Evolutionary conservation across 768 basidiomycete species (phyloP).

Genomic region (Termitomyces sp.): DNA sequence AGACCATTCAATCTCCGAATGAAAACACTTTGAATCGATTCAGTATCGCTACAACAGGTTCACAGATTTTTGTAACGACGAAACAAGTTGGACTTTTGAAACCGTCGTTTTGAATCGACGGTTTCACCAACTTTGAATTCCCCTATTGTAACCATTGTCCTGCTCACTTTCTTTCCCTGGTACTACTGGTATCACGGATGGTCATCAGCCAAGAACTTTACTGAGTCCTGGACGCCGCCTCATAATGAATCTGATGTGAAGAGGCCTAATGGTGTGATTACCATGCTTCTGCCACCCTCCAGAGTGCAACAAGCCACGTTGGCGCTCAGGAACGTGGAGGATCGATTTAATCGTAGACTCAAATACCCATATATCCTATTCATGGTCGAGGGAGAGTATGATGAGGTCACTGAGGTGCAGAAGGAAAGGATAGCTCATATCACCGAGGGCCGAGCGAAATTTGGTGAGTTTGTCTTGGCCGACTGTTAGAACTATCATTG

Average conservation of each 20-base stretch:
- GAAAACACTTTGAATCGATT: too few species aligned
- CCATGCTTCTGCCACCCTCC: conserved; percentile 26
- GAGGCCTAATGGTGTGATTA: conserved; percentile 26
- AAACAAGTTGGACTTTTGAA: too few species aligned
- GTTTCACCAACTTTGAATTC: too few species aligned
- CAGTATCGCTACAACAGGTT: too few species aligned
- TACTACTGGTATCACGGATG: background rate
- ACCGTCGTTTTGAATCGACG: too few species aligned
- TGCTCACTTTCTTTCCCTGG: conserved; percentile 7
- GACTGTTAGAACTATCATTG: conserved; percentile 1
- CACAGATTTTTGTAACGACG: too few species aligned
- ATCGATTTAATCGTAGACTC: conserved; percentile 29
- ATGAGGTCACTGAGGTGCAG: conserved; percentile 22
- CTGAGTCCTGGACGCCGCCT: background rate
- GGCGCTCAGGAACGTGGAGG: conserved; percentile 29
- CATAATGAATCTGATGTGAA: background rate
- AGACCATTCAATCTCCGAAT: too few species aligned
- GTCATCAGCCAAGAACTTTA: conserved; percentile 2
- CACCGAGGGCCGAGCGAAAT: conserved; percentile 26
- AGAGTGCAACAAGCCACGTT: conserved; percentile 26
- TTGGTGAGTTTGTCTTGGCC: conserved; percentile 18
- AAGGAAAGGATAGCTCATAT: conserved; percentile 24
- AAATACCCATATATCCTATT: conserved; percentile 30
- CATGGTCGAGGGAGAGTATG: conserved; percentile 24
- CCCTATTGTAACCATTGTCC: background rate